A percentile compares a stretch with the other conserved stretches of the same genome.
phyloP scores from a whole-genome alignment of 2,329 filamentous ascomycete species.

The Colletotrichum lindemuthianum region DNA sequence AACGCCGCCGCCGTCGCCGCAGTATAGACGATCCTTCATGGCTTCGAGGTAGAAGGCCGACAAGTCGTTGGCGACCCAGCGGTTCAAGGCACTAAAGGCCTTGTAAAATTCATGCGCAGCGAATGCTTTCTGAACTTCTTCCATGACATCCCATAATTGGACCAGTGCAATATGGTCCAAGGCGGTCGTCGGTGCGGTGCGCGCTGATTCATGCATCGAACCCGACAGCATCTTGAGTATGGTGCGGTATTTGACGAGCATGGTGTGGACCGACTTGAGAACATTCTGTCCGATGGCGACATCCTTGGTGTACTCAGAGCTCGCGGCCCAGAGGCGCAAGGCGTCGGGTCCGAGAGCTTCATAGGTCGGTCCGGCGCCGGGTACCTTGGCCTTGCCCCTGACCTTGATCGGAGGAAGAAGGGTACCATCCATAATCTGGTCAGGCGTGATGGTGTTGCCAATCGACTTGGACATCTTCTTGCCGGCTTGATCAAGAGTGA shows the following conservation, averaged over 20 bases:
- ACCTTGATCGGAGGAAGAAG: slow-evolving; percentile 76
- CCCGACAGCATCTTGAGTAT: slow-evolving; percentile 93
- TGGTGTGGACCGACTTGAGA: slow-evolving; percentile 78
- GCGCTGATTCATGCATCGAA: slow-evolving; percentile 68
- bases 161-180: slow-evolving; percentile 80
- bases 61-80: slow-evolving; percentile 83
- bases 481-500: slow-evolving; percentile 88
- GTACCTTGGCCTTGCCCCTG: slow-evolving; percentile 62
- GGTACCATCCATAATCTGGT: slow-evolving; percentile 85
- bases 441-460: slow-evolving; percentile 85
- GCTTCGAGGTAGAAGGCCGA: slow-evolving; percentile 95
- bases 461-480: slow-evolving; percentile 99
- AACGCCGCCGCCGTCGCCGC: slow-evolving; percentile 74
- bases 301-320: slow-evolving; percentile 90
- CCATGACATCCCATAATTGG: slow-evolving; percentile 75
- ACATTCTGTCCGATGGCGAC: slow-evolving; percentile 83
- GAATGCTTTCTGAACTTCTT: slow-evolving; percentile 72
- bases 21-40: slow-evolving; percentile 92
- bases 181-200: slow-evolving; percentile 61
- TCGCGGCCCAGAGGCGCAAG: slow-evolving; percentile 89
- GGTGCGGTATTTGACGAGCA: slow-evolving; percentile 86
- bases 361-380: slow-evolving; percentile 52
- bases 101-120: slow-evolving; percentile 84
- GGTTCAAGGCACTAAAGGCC: slow-evolving; percentile 77
- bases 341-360: slow-evolving; percentile 87